These are phyloP conservation scores for Metarhizium humberi DNA, from an alignment of 2,329 filamentous ascomycete genomes.

Conservation along the genomic window DNA sequence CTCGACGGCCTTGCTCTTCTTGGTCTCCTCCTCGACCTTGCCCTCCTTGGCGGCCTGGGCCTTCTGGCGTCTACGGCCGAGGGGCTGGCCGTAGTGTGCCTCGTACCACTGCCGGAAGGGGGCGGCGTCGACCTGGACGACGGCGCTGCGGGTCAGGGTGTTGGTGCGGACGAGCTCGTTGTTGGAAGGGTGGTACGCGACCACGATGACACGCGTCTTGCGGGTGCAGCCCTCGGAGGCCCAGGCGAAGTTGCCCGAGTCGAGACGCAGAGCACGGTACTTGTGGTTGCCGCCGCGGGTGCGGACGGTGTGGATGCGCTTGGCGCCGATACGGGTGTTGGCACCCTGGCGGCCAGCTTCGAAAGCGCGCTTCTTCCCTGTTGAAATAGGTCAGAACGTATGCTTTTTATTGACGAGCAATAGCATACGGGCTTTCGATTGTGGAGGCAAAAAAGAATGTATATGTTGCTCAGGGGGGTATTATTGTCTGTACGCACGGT, in stretches of 20 bases:
- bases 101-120: slow-evolving; percentile 99
- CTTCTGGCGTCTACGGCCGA: slow-evolving; percentile 87
- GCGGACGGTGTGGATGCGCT: slow-evolving; percentile 94
- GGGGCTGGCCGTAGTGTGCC: slow-evolving; percentile 89
- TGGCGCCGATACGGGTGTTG: slow-evolving; percentile 97
- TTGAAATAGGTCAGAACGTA: slow-evolving; percentile 67
- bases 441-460: not conserved
- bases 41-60: slow-evolving; percentile 54
- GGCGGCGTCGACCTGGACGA: slow-evolving; percentile 97
- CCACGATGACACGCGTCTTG: slow-evolving; percentile 98
- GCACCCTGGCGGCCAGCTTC: slow-evolving; percentile 98
- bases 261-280: slow-evolving; percentile 97
- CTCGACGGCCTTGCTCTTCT: slow-evolving; percentile 94
- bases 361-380: slow-evolving; percentile 95
- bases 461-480: slow-evolving; percentile 6
- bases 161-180: slow-evolving; percentile 99
- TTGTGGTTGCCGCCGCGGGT: slow-evolving; percentile 99
- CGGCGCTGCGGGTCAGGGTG: slow-evolving; percentile 97
- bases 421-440: slow-evolving; percentile 57
- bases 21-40: slow-evolving; percentile 58
- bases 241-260: slow-evolving; percentile 99
- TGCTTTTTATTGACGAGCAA: slow-evolving; percentile 20
- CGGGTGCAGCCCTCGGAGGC: slow-evolving; percentile 94
- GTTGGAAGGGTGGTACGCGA: slow-evolving; percentile 99
- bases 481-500: slow-evolving; percentile 53